Base-by-base conservation (phyloP, 306 rosid species). In the Begonia fuchsioides region DNA sequence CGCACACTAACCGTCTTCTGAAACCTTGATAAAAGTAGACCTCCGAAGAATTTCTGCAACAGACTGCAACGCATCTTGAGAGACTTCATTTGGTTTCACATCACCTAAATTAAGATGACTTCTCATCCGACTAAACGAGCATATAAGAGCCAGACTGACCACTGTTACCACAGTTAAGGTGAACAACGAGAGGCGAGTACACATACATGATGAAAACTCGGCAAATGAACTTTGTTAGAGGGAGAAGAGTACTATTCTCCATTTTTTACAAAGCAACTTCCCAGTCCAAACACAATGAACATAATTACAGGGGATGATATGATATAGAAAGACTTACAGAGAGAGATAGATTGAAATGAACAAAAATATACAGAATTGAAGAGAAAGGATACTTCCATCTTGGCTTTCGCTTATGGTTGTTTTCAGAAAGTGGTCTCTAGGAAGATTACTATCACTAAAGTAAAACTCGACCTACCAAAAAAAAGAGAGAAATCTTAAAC, bases 381-480 rank as follows among this genome's bases (percentile, higher is more conserved):
- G 3, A 3, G 35, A 6, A 77, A 81, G 95, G 95, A 85, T 85
- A 85, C 95, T 44, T 55, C 93, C 94, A 63, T 80, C 94, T 47
- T 75, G 68, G 63, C 79, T 69, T 67, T 80, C 96, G 32, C 49
- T 43, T 11, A 87, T 65, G 18, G 64, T 39, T 52, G 77, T 87
- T 52, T 58, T 69, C 47, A 87, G 80, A 55, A 87, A 87, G 45
- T 12, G 47, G 44, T 87, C 96, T 46, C 72, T 59, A 0, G 94
- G 94, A 50, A 87, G 96, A 69, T 87, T 87, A 74, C 96, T 87
- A 32, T 87, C 94, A 44, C 96, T 69, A 75, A 87, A 83, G 75
- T 87, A 87, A 58, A 83, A 87, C 76, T 87, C 96, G 14, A 87
- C 94, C 96, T 80, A 63, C 13, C 8, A 26, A 26, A 26, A 26